A percentile compares a stretch with the other conserved stretches of the same genome.
Evolutionary conservation across 2,329 filamentous ascomycete genomes (phyloP).

Genomic region (Trichoderma breve): DNA sequence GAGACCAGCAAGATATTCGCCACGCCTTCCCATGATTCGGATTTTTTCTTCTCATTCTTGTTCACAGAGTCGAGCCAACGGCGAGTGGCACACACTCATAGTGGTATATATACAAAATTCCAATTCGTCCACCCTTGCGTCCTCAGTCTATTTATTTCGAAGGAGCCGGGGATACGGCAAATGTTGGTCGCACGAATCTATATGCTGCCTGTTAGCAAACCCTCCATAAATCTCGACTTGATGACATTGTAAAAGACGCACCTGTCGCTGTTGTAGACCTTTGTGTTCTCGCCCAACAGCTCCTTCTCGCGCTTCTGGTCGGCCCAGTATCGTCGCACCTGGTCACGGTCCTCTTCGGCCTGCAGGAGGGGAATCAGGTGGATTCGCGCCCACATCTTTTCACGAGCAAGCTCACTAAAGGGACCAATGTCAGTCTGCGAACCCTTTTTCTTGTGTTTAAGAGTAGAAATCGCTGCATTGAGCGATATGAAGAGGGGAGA

Average conservation of each 20-base stretch:
- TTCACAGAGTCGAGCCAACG: background rate
- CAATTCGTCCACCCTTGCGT: slow-evolving; percentile 1
- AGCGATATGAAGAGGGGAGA: background rate
- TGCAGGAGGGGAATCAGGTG: slow-evolving; percentile 91
- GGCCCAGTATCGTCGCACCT: slow-evolving; percentile 81
- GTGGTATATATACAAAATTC: slow-evolving; percentile 20
- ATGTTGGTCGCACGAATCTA: slow-evolving; percentile 81
- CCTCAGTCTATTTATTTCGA: slow-evolving; percentile 49
- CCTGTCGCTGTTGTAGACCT: slow-evolving; percentile 86
- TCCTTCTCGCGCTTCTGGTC: slow-evolving; percentile 89
- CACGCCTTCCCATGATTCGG: background rate
- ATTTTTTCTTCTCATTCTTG: background rate
- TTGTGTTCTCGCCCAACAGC: slow-evolving; percentile 77
- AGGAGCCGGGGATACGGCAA: slow-evolving; percentile 66
- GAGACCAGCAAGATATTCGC: background rate
- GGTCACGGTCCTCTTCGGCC: slow-evolving; percentile 94
- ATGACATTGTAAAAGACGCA: slow-evolving; percentile 44
- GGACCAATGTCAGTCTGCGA: background rate
- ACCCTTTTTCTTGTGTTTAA: background rate
- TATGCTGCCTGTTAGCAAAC: background rate
- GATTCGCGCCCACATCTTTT: slow-evolving; percentile 98
- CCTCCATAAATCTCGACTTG: background rate
- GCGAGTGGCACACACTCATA: slow-evolving; percentile 14
- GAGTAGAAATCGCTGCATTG: background rate
- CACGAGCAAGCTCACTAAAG: slow-evolving; percentile 81